Percentiles rank a stretch among this genome's conserved stretches.
phyloP scores from a whole-genome alignment of 2,329 filamentous ascomycete genomes.

The Diaporthe citriasiana region DNA sequence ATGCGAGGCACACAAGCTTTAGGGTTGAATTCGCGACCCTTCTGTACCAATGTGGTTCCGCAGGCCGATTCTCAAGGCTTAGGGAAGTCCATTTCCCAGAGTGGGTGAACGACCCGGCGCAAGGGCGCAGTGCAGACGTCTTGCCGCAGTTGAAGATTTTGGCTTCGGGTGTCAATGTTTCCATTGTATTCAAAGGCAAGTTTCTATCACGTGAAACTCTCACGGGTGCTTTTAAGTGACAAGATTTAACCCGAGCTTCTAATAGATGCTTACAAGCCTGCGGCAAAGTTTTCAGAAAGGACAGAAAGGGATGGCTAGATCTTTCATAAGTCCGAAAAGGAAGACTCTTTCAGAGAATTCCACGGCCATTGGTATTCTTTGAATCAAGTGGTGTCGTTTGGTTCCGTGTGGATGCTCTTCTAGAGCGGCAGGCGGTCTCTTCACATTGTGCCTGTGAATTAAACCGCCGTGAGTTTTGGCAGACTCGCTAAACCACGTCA shows the following conservation, averaged over 20 bases:
- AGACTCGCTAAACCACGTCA: neutral
- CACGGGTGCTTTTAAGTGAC: rapidly evolving
- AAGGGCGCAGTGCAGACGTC: neutral
- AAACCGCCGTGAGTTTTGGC: neutral
- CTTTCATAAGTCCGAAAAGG: neutral
- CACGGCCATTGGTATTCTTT: rapidly evolving
- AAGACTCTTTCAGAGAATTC: too few relatives aligned
- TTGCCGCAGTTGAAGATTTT: neutral
- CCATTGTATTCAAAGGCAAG: neutral
- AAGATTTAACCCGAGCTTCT: neutral
- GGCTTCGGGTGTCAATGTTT: neutral
- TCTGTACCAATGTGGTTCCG: neutral
- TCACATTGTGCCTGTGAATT: too few relatives aligned
- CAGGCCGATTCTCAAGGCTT: neutral
- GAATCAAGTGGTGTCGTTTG: too few relatives aligned
- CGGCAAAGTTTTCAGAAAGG: neutral
- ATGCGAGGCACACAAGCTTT: neutral
- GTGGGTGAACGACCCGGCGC: neutral
- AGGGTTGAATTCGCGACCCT: neutral
- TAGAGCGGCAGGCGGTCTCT: too few relatives aligned
- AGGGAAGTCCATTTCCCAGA: neutral
- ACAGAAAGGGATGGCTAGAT: neutral
- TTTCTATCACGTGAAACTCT: rapidly evolving
- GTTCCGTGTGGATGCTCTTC: too few relatives aligned
- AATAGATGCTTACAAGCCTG: neutral